These are phyloP conservation scores for Porcisia deanei DNA, from an alignment of 208 protist species.

Conservation along the genomic window DNA sequence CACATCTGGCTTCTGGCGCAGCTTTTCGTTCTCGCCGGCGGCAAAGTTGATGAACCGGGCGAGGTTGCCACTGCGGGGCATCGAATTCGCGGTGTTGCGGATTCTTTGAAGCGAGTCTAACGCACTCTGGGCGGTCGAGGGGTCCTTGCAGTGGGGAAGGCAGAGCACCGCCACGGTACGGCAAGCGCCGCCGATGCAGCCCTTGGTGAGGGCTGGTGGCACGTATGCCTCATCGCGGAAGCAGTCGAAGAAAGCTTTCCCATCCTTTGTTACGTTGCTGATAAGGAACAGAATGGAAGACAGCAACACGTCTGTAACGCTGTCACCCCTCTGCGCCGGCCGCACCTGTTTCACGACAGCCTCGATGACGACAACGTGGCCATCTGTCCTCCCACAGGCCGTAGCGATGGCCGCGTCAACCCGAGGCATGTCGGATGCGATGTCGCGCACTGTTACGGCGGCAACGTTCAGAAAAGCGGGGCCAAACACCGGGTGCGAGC, in stretches of 20 bases:
- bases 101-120: slow-evolving; percentile 30
- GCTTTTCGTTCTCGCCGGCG: slow-evolving; percentile 44
- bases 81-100: slow-evolving; percentile 35
- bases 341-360: slow-evolving; percentile 65
- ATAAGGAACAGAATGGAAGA: slow-evolving; percentile 48
- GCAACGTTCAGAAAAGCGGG: slow-evolving; percentile 52
- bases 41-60: slow-evolving; percentile 52
- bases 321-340: slow-evolving; percentile 26
- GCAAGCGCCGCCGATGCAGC: slow-evolving; percentile 55
- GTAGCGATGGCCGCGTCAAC: slow-evolving; percentile 30
- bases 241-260: slow-evolving; percentile 34
- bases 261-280: slow-evolving; percentile 29
- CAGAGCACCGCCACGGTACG: slow-evolving; percentile 42
- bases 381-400: slow-evolving; percentile 25
- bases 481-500: slow-evolving; percentile 61
- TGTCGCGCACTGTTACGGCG: slow-evolving; percentile 25
- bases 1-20: slow-evolving; percentile 37
- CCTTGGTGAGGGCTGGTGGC: slow-evolving; percentile 39
- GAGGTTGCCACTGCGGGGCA: slow-evolving; percentile 64
- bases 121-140: slow-evolving; percentile 22
- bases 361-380: slow-evolving; percentile 40
- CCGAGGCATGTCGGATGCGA: slow-evolving; percentile 14
- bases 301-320: slow-evolving; percentile 43
- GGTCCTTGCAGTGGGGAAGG: slow-evolving; percentile 25
- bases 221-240: slow-evolving; percentile 38